Base-by-base conservation (phyloP, 768 basidiomycete species). In the Suillus subluteus region DNA sequence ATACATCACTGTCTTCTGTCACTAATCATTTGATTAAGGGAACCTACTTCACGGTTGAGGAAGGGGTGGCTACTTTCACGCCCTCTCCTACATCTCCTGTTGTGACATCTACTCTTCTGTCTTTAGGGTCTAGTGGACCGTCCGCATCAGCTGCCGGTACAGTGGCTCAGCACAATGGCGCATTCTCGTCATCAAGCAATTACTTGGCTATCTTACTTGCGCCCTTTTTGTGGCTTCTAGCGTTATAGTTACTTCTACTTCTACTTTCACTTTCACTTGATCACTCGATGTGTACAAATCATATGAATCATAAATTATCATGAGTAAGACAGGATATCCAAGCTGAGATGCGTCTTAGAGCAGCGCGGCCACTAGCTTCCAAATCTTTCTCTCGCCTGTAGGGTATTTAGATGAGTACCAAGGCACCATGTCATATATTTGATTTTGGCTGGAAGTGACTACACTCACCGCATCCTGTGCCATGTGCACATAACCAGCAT, bases 31-130 rank as follows among this genome's bases (percentile, higher is more conserved):
- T 46, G 46, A 37, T 43, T 12, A 66, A 90, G 89, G 89, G 80
- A 55, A 89, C 82, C 68, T 95, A 93, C 80, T 85, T 92, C 71
- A 85, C 83, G 6, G 93, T 92, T 70, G 86, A 92, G 76, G 85
- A 87, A 71, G 92, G 92, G 32, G 82, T 82, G 5, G 81, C 86
- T 15, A 87, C 86, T 26, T 79, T 73, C 50, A 79, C 85, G 38
- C 73, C 87, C 55, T 79, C 84, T 54, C 71, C 86, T 26, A 94
- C 92, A 6, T 56, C 21, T 37, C 46, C 37, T 74, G 16, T 66
- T 76, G 58, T 66, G 1, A 63, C 77, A 13, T 76, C 77, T 68
- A 76, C 74, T 21, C 56, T 76, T 32, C 63, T 77, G 41, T 71
- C 76, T 63, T 65, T 73, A 68, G 75, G 43, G 67, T 7, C 41